These are phyloP conservation scores for Alternaria triticina DNA, from an alignment of 2,329 filamentous ascomycete genomes.

Conservation along the genomic window DNA sequence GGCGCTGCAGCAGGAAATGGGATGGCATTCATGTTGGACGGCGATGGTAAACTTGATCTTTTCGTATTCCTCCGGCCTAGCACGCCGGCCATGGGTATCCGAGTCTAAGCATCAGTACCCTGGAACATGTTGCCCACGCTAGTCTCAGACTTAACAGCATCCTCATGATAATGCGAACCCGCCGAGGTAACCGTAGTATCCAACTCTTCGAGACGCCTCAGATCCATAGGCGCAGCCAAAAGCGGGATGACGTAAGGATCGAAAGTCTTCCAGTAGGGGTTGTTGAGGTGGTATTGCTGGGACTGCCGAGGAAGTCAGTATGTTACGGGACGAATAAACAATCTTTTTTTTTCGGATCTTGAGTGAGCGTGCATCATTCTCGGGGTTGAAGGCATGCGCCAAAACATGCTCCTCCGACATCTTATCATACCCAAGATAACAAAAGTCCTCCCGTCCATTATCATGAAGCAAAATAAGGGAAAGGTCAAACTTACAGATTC, in stretches of 20 bases:
- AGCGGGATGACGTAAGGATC: constrained; percentile 75
- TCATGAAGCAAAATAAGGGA: not conserved
- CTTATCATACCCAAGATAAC: not conserved
- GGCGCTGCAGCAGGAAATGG: too few species aligned
- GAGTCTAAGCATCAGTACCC: constrained; percentile 10
- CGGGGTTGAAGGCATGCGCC: not conserved
- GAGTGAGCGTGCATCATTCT: too few species aligned
- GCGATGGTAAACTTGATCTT: not conserved
- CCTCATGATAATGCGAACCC: constrained; percentile 11
- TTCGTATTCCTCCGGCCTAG: not conserved
- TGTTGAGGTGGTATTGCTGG: constrained; percentile 57
- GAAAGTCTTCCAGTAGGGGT: constrained; percentile 79
- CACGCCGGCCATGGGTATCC: too few species aligned
- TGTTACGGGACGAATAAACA: too few species aligned
- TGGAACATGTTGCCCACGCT: constrained; percentile 11
- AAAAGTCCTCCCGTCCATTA: too few species aligned
- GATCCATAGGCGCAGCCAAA: constrained; percentile 72
- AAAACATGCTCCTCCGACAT: not conserved
- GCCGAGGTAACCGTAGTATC: constrained; percentile 43
- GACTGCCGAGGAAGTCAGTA: constrained; percentile 26
- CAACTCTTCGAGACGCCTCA: constrained; percentile 71
- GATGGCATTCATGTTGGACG: not conserved
- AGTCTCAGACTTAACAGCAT: constrained; percentile 9
- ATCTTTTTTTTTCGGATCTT: too few species aligned
- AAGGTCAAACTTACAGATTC: constrained; percentile 60